Evolutionary conservation across 768 basidiomycete genomes (phyloP), one percentile per base, ranked within the genome.

Genomic region (Boletus tomentosulus): DNA sequence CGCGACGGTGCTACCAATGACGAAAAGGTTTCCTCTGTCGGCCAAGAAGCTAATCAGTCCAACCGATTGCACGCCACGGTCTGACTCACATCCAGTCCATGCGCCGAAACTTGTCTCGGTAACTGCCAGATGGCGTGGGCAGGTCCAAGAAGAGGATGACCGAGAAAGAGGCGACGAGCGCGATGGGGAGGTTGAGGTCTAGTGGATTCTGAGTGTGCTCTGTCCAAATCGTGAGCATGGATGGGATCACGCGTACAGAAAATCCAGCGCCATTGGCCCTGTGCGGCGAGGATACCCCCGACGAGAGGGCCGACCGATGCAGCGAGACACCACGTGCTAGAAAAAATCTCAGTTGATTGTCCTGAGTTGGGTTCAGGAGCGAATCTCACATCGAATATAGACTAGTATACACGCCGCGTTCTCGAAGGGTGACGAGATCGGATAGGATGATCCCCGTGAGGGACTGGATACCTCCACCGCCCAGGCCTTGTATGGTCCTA

Each of bases 371-470:
- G 28, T 3, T 28, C 5, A 13, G 27, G 16, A 10, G 27, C 4
- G 13, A 5, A 39, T 46, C 61, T 50, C 24, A 61, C 59, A 63
- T 38, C 4, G 49, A 58, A 45, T 53, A 62, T 30, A 75, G 30
- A 22, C 69, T 70, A 2, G 66, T 57, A 34, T 71, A 76, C 6
- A 61, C 30, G 8, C 76, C 77, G 6, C 77, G 71, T 51, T 76
- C 73, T n/a, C 65, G 60, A 9, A 78, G 68, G 13, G 77, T 68
- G 7, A 77, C 72, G 7, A 78, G 61, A 59, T 78, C 77, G n/a
- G 73, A 69, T 2, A 75, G 56, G 46, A 78, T 62, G 54, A 77
- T 74, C 41, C 74, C 70, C 4, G 71, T 64, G 39, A 73, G 61
- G 7, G 66, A 60, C 8, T 69, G 51, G 35, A 74, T 70, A 7